Evolutionary conservation across 1,284 basidiomycete species (phyloP).

Genomic region (Mycena sp.): DNA sequence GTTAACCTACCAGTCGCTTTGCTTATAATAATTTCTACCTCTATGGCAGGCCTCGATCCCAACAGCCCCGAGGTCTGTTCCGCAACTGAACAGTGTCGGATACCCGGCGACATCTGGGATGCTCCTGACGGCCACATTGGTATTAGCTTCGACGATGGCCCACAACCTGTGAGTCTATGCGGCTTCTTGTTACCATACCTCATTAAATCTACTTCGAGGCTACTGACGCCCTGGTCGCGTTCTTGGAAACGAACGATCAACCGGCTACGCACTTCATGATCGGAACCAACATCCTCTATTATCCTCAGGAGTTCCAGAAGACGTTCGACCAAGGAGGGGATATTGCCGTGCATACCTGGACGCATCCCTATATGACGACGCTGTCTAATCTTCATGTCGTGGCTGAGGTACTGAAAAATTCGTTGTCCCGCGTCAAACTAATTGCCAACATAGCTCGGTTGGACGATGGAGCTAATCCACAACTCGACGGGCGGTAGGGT

Average conservation of each 20-base stretch:
- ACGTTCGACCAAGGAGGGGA: slow-evolving; percentile 59
- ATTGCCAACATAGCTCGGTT: slow-evolving; percentile 87
- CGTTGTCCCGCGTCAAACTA: too few species aligned
- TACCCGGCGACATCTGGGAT: slow-evolving; percentile 74
- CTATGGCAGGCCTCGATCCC: slow-evolving; percentile 56
- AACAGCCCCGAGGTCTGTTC: slow-evolving; percentile 68
- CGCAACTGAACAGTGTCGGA: slow-evolving; percentile 67
- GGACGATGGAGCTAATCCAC: slow-evolving; percentile 84
- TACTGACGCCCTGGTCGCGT: slow-evolving; percentile 51
- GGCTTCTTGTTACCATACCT: too few species aligned
- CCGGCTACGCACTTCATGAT: slow-evolving; percentile 86
- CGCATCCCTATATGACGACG: slow-evolving; percentile 85
- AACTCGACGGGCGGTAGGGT: slow-evolving; percentile 81
- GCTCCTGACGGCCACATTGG: slow-evolving; percentile 70
- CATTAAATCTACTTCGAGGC: neutral
- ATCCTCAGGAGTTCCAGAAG: neutral
- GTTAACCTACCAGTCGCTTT: neutral
- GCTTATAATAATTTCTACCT: too few species aligned
- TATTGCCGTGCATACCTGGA: slow-evolving; percentile 54
- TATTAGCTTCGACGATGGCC: slow-evolving; percentile 84
- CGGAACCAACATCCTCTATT: slow-evolving; percentile 47
- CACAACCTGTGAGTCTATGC: slow-evolving; percentile 40
- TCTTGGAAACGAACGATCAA: slow-evolving; percentile 67
- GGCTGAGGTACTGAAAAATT: too few species aligned
- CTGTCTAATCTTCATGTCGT: slow-evolving; percentile 75